Percentiles rank a stretch among this genome's conserved stretches.
Conservation (phyloP, 345 rosid species). For the Lagerstroemia speciosa region DNA sequence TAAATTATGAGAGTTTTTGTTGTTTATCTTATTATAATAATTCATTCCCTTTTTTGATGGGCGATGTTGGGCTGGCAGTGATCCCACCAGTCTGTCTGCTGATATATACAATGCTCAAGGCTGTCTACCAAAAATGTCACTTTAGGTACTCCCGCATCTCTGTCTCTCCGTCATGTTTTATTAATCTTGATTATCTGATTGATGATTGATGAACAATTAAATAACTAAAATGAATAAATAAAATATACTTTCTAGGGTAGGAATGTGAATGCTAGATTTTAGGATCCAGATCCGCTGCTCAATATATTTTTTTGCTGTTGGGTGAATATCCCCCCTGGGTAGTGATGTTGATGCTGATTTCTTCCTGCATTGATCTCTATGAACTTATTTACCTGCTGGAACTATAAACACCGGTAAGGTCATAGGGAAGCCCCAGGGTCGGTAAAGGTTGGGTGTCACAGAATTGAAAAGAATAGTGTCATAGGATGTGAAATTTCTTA, state of each 20-base stretch:
- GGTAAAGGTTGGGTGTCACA: neutral
- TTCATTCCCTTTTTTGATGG: neutral
- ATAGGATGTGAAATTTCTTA: neutral
- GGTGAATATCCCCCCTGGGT: neutral
- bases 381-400: neutral
- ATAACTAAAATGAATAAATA: neutral
- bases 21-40: neutral
- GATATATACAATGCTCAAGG: neutral
- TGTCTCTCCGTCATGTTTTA: neutral
- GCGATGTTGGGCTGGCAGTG: neutral
- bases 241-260: neutral
- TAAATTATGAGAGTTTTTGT: neutral
- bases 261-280: neutral
- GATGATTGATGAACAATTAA: neutral
- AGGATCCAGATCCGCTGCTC: neutral
- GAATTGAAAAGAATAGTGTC: too few relatives aligned
- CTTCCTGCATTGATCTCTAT: neutral
- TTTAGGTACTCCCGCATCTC: neutral
- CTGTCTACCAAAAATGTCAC: neutral
- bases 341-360: neutral
- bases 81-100: constrained; percentile 1
- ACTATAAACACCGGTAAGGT: too few relatives aligned
- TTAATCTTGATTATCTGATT: neutral
- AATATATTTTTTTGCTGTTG: neutral
- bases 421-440: too few relatives aligned